Evolutionary conservation across 2,329 filamentous ascomycete genomes (phyloP).

Genomic region (Pyricularia sp.): DNA sequence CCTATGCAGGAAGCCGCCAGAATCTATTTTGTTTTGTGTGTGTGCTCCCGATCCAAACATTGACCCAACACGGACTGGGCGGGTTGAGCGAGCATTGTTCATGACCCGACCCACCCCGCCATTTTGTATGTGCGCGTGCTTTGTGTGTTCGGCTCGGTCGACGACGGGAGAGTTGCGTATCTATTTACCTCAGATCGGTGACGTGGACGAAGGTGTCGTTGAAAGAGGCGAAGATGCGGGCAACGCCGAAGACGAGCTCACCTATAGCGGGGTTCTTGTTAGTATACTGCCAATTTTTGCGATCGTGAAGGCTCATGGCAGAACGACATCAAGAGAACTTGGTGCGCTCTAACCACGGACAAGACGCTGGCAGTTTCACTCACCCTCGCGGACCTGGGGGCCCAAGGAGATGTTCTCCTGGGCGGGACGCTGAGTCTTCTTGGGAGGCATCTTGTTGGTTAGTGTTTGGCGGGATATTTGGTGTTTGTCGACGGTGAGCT

Average conservation of each 20-base stretch:
- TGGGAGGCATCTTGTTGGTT: conserved; percentile 64
- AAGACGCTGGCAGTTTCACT: conserved; percentile 22
- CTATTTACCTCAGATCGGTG: conserved; percentile 86
- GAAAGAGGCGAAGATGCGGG: conserved; percentile 95
- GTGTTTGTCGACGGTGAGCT: conserved; percentile 16
- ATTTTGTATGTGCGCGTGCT: neutral
- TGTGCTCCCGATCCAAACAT: neutral
- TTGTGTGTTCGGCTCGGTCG: neutral
- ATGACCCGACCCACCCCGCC: neutral
- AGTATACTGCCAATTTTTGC: neutral
- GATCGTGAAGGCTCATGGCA: neutral
- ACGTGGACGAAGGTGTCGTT: conserved; percentile 96
- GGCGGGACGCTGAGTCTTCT: conserved; percentile 78
- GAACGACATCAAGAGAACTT: neutral
- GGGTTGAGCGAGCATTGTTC: neutral
- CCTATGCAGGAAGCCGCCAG: conserved; percentile 22
- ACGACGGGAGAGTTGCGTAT: conserved; percentile 4
- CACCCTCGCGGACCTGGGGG: conserved; percentile 92
- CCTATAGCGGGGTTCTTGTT: conserved; percentile 37
- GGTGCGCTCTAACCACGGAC: neutral
- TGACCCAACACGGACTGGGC: neutral
- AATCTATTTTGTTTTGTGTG: neutral
- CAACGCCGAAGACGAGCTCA: conserved; percentile 96
- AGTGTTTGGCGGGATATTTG: conserved; percentile 16
- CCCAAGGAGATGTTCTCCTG: conserved; percentile 99